Evolutionary conservation across 768 basidiomycete species (phyloP).

Genomic region (Boletus patriciae): DNA sequence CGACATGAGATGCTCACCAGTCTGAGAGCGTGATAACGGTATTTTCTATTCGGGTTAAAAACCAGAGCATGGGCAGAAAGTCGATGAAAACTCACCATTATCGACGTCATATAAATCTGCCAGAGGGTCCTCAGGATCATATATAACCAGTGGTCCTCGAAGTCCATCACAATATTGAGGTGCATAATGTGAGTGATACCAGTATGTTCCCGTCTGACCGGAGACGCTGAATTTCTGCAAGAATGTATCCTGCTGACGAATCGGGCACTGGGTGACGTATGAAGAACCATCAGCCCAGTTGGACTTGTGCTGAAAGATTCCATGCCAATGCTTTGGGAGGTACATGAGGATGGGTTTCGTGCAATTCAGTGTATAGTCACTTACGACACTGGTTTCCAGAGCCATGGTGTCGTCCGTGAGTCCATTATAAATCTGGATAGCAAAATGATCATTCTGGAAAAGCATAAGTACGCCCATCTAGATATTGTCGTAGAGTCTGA

Average conservation of each 20-base stretch:
- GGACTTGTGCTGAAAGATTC: background rate
- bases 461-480: slow-evolving; percentile 35
- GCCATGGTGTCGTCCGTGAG: slow-evolving; percentile 29
- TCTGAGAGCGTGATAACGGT: slow-evolving; percentile 33
- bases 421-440: slow-evolving; percentile 46
- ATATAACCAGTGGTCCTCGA: slow-evolving; percentile 28
- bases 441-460: slow-evolving; percentile 38
- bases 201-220: slow-evolving; percentile 42
- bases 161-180: slow-evolving; percentile 42
- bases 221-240: slow-evolving; percentile 35
- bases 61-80: background rate
- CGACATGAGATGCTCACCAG: background rate
- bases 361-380: slow-evolving; percentile 10
- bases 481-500: background rate
- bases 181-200: slow-evolving; percentile 46
- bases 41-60: slow-evolving; percentile 17
- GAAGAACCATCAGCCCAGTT: slow-evolving; percentile 1
- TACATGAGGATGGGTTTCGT: slow-evolving; percentile 20
- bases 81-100: slow-evolving; percentile 33
- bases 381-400: slow-evolving; percentile 42
- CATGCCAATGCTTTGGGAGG: background rate
- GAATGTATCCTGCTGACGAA: slow-evolving; percentile 34
- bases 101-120: slow-evolving; percentile 44
- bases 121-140: slow-evolving; percentile 35
- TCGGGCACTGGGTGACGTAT: background rate